Percentiles rank a stretch among this genome's conserved stretches.
Conservation (phyloP, 2,329 filamentous ascomycete species). For the Aspergillus nomiae region DNA sequence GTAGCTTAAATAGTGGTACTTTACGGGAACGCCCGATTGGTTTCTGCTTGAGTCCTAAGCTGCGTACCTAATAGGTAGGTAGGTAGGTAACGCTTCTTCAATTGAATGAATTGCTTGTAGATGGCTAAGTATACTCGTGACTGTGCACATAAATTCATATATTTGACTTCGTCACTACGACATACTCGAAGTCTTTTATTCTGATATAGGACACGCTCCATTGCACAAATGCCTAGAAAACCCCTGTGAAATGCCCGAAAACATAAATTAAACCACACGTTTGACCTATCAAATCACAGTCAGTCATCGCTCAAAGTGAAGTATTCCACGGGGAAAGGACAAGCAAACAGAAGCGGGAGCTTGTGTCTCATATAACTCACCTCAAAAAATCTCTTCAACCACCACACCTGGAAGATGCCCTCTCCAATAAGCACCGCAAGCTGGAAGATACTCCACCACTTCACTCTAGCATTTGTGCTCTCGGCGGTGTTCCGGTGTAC, state of each 20-base stretch:
- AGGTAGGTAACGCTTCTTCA: not conserved
- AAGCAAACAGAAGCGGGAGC: not conserved
- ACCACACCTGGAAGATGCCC: slow-evolving; percentile 98
- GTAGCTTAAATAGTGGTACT: not conserved
- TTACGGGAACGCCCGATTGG: not conserved
- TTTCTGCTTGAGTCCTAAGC: not conserved
- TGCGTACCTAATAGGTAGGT: not conserved
- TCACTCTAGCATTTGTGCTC: slow-evolving; percentile 95
- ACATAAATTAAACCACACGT: slow-evolving; percentile 46
- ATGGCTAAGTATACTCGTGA: not conserved
- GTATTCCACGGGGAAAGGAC: not conserved
- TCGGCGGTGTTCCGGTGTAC: slow-evolving; percentile 98
- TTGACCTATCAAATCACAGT: slow-evolving; percentile 41
- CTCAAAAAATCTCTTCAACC: slow-evolving; percentile 98
- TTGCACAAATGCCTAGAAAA: slow-evolving; percentile 4
- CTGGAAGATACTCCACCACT: slow-evolving; percentile 99
- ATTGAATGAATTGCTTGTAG: not conserved
- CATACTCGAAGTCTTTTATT: not conserved
- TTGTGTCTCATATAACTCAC: slow-evolving; percentile 42
- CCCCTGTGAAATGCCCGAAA: slow-evolving; percentile 12
- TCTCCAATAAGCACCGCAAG: slow-evolving; percentile 84
- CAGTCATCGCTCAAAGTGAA: not conserved
- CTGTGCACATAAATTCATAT: slow-evolving; percentile 13
- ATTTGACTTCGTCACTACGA: slow-evolving; percentile 5
- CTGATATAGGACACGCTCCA: slow-evolving; percentile 4